These are phyloP conservation scores for Calvatia gigantea DNA, from an alignment of 768 basidiomycete genomes.

Conservation along the genomic window DNA sequence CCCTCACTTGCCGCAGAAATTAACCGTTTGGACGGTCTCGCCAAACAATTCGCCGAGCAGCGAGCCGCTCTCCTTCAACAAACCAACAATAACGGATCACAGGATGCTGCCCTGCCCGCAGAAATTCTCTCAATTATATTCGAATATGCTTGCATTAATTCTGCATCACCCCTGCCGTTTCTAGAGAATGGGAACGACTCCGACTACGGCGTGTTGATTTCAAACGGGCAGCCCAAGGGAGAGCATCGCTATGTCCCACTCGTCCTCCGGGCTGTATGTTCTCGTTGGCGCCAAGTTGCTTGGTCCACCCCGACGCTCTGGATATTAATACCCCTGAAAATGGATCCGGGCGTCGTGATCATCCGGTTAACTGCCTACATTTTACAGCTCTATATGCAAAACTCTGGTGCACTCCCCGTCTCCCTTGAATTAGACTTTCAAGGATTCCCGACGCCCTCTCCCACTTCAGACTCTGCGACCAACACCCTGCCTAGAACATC, in stretches of 20 bases:
- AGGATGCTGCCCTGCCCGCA: neutral
- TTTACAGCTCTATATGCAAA: neutral
- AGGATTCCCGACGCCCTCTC: neutral
- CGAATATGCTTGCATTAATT: neutral
- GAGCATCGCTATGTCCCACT: neutral
- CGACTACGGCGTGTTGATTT: neutral
- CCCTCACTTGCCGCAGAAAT: too few species aligned
- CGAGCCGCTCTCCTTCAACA: neutral
- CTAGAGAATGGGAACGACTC: neutral
- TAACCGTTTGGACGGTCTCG: neutral
- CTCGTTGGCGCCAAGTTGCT: neutral
- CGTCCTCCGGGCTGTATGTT: neutral
- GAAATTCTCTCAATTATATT: neutral
- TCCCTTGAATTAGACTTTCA: neutral
- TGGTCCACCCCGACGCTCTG: neutral
- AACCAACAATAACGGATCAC: neutral
- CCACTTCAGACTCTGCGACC: neutral
- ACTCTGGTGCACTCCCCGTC: neutral
- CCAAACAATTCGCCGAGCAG: neutral
- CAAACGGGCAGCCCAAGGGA: neutral
- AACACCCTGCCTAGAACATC: neutral
- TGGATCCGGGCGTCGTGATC: neutral
- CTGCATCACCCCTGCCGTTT: neutral
- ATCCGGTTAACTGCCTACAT: neutral
- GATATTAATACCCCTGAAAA: neutral